Evolutionary conservation across 768 basidiomycete species (phyloP).

Genomic region (Pisolithus albus): DNA sequence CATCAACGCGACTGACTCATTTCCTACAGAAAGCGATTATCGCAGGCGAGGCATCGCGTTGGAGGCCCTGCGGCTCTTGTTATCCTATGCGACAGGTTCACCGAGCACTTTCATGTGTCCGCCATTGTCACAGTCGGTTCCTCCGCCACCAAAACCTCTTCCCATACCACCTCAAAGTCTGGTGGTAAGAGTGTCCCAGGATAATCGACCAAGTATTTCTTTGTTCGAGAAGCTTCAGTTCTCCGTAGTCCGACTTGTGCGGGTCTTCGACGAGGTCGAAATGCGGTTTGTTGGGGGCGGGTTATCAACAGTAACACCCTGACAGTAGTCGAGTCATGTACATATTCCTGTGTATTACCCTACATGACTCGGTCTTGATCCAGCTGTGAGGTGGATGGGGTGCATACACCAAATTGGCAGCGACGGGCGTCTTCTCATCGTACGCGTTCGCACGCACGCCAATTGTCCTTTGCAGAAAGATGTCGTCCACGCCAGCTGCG

Average conservation of each 20-base stretch:
- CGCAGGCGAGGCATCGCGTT: conserved; percentile 62
- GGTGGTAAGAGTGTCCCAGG: conserved; percentile 63
- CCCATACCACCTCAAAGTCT: conserved; percentile 42
- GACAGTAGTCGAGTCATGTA: no score
- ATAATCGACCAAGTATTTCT: conserved; percentile 60
- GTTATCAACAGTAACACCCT: neutral
- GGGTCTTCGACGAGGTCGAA: conserved; percentile 81
- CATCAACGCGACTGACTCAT: neutral
- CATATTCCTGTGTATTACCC: no score
- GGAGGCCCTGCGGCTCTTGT: conserved; percentile 57
- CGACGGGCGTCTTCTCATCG: no score
- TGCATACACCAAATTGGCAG: no score
- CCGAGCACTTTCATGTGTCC: conserved; percentile 16
- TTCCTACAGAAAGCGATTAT: conserved; percentile 48
- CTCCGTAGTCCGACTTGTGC: conserved; percentile 52
- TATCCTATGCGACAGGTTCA: conserved; percentile 58
- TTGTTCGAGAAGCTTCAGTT: conserved; percentile 81
- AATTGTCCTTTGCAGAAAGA: no score
- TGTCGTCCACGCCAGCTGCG: neutral
- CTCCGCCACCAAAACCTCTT: conserved; percentile 33
- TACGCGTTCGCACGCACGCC: no score
- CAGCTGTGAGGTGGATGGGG: no score
- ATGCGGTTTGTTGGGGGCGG: conserved; percentile 41
- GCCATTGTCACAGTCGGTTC: conserved; percentile 15
- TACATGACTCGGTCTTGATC: no score